Evolutionary conservation across 257 asterid genomes (phyloP), one percentile per base, ranked within the genome.

Genomic region (Vinca minor): DNA sequence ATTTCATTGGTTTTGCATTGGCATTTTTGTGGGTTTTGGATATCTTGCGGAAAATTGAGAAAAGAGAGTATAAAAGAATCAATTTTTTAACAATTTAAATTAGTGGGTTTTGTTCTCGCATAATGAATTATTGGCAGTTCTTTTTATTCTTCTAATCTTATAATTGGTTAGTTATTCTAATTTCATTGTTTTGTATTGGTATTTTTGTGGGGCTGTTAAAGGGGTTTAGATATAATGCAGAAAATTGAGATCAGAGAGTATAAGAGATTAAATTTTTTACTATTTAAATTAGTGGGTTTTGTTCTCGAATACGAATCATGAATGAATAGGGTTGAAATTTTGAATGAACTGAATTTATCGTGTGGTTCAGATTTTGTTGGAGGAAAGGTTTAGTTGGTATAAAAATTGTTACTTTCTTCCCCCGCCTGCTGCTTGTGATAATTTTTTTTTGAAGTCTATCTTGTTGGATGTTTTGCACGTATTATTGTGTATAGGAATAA

Each of bases 281-380:
- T 14, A 9, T 64, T 23, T 50, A 31, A 26, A 0, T 15, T 0
- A 6, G n/a, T 34, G n/a, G 21, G 44, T 13, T 57, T 45, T 47
- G 32, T 26, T 36, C n/a, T 45, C 8, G 32, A 53, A 17, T 20
- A 15, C n/a, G n/a, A n/a, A n/a, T n/a, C n/a, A n/a, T 41, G 44
- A 17, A 29, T 39, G 15, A 39, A n/a, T 53, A 38, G 25, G 25
- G 42, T 38, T 53, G 34, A 14, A 11, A 26, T n/a, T 20, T 47
- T 32, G 26, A 13, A 25, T 67, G 42, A 56, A 56, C 60, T 31
- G 39, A 55, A 56, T 6, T 56, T n/a, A n/a, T n/a, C n/a, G n/a
- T n/a, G n/a, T n/a, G n/a, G n/a, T n/a, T n/a, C n/a, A n/a, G n/a
- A n/a, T n/a, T n/a, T n/a, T n/a, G n/a, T n/a, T n/a, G n/a, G n/a